Evolutionary conservation across 2,329 filamentous ascomycete genomes (phyloP), one percentile per base, ranked within the genome.

Genomic region (Aspergillus viridinutans): DNA sequence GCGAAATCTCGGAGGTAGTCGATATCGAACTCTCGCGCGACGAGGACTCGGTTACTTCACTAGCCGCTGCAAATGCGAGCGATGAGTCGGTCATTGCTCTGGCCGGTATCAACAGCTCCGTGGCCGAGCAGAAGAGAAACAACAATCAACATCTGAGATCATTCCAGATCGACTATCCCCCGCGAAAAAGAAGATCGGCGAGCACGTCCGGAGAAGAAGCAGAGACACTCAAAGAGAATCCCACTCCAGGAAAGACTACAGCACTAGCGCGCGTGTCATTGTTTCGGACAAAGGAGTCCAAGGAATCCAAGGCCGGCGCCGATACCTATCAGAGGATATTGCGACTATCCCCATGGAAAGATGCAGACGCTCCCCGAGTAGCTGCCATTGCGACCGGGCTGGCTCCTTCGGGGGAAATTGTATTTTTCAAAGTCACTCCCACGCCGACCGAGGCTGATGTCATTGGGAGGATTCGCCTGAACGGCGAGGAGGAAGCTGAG

Each of bases 11-110:
- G 61, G 78, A 88, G 63, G 78, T 82, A 23, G 84, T 86, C 62
- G 90, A 96, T 64, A 81, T 93, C 68, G 86, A 91, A 58, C 85
- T 96, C 50, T 89, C 89, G 60, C 83, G 85, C 65, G 85, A 92
- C 69, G 92, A 97, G 77, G 93, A 97, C 75, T 95, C 89, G 56
- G 90, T 96, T 57, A 91, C 89, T 62, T 92, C 89, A 54, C 81
- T 97, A 51, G 90, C 86, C 45, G 84, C 88, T 53, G 86, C 90
- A 62, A 82, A 77, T 69, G 86, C 81, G 66, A 79, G 70, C 52
- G 83, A 69, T 71, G 80, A 68, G 62, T 81, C 65, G 69, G 65
- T 83, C 5, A 71, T 83, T 45, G 76, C 85, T 7, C 86, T 90
- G 63, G 90, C 92, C 26, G 92, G 92, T 54, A 87, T 96, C 76